phyloP scores from a whole-genome alignment of 768 basidiomycete species.

The Rhizopogon vinicolor region DNA sequence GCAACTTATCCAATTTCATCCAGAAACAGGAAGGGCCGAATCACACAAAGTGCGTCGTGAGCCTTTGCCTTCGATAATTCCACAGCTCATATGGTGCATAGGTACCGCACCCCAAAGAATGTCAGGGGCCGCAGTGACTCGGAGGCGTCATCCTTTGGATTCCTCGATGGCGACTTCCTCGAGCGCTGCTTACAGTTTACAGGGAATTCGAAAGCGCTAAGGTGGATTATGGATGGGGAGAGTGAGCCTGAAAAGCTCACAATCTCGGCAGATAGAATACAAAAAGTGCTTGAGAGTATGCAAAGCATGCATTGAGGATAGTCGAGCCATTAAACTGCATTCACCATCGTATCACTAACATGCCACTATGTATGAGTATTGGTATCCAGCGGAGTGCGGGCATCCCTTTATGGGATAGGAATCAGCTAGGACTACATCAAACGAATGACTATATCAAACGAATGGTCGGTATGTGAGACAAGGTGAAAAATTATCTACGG shows the following conservation, averaged over 20 bases:
- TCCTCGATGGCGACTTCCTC: conserved; percentile 86
- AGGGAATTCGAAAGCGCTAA: conserved; percentile 35
- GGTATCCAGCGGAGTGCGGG: background rate
- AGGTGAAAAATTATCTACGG: conserved; percentile 1
- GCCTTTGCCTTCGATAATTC: background rate
- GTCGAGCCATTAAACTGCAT: too few species aligned
- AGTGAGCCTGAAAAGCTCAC: conserved; percentile 56
- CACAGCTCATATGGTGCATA: conserved; percentile 19
- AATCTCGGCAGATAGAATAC: conserved; percentile 31
- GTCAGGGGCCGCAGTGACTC: conserved; percentile 53
- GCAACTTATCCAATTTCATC: conserved; percentile 62
- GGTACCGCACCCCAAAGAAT: conserved; percentile 68
- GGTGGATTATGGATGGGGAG: conserved; percentile 51
- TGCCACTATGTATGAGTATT: conserved; percentile 15
- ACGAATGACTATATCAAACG: background rate
- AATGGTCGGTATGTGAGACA: conserved; percentile 7
- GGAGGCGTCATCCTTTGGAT: conserved; percentile 57
- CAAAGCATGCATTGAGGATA: conserved; percentile 49
- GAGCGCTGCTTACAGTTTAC: conserved; percentile 54
- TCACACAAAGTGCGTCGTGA: conserved; percentile 52
- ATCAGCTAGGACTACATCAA: background rate
- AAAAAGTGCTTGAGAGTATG: conserved; percentile 42
- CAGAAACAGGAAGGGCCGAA: conserved; percentile 48
- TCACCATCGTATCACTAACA: conserved; percentile 7
- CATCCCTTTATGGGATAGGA: background rate